Base-by-base conservation (phyloP, 2,329 filamentous ascomycete species). In the Bimuria novae-zelandiae region DNA sequence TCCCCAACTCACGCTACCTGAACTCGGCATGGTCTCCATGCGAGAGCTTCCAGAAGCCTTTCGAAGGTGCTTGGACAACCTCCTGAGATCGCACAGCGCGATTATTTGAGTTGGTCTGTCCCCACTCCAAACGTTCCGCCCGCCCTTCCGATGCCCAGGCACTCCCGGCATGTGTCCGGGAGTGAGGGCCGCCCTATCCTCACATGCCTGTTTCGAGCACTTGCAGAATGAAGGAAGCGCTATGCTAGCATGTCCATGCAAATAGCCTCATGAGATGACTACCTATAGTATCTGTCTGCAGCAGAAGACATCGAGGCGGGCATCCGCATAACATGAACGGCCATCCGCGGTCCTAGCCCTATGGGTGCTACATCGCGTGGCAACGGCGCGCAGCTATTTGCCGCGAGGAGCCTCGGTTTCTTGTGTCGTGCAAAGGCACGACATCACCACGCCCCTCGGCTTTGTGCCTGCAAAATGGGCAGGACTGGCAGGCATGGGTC, bases 31-130 rank as follows among this genome's bases (percentile, higher is more conserved):
- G 43, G 56, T 61, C 52, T 50, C 60, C 59, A 57, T 59, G 54
- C 29, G 8, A 45, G 30, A 17, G 32, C 44, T 47, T 47, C 44
- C 50, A 55, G 57, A 43, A 53, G 51, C 60, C 63, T 68, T 64
- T 58, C 58, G 63, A 66, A 68, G 60, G 56, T 60, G 67, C 67
- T 70, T 67, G 66, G 62, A 63, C 66, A 61, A 33, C 37, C 41
- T 53, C 19, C 52, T 23, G 42, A 41, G n/a, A 49, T 40, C 49
- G 54, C 55, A 46, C 58, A 48, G 52, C 56, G 42, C 59, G 51
- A 56, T 40, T 63, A 50, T 50, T 30, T 35, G 17, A n/a, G 30
- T 17, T 25, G 41, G 37, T 41, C 44, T 48, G 40, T 51, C 37
- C 52, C 25, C 44, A 19, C 52, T 43, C 41, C 45, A 52, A 54